Percentiles rank a stretch among this genome's conserved stretches.
These are phyloP conservation scores for Parsonsia alboflavescens DNA, from an alignment of 257 asterid species.

Conservation along the genomic window DNA sequence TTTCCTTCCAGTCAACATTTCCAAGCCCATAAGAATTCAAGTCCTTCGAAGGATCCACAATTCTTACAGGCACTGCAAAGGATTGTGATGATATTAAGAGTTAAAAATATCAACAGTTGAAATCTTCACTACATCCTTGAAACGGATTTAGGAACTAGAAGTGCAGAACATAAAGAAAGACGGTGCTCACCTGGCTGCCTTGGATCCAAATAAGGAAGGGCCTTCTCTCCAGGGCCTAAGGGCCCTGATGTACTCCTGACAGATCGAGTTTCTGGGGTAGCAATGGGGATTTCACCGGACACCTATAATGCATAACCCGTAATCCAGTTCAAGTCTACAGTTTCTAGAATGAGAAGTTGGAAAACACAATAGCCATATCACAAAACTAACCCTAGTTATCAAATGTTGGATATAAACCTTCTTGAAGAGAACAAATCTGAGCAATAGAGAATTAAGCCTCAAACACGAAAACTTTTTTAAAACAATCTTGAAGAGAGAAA, in stretches of 20 bases:
- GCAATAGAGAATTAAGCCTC: not conserved
- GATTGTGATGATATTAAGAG: constrained; percentile 9
- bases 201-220: constrained; percentile 83
- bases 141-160: not conserved
- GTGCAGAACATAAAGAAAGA: not conserved
- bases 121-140: not conserved
- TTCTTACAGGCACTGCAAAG: constrained; percentile 78
- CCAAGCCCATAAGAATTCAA: constrained; percentile 83
- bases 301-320: constrained; percentile 30
- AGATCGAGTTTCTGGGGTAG: constrained; percentile 69
- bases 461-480: not conserved
- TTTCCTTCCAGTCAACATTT: constrained; percentile 88
- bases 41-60: constrained; percentile 85
- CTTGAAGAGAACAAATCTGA: not conserved
- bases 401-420: not conserved
- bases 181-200: constrained; percentile 71
- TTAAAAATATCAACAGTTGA: not conserved
- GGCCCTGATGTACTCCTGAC: constrained; percentile 95
- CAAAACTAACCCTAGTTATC: not conserved
- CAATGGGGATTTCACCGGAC: constrained; percentile 81
- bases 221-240: constrained; percentile 85
- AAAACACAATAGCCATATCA: not conserved
- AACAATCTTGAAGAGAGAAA: not conserved
- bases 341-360: not conserved
- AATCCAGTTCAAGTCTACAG: not conserved